Percentiles rank a stretch among this genome's conserved stretches.
Conservation (phyloP, 306 rosid species). For the Phaseolus lunatus region DNA sequence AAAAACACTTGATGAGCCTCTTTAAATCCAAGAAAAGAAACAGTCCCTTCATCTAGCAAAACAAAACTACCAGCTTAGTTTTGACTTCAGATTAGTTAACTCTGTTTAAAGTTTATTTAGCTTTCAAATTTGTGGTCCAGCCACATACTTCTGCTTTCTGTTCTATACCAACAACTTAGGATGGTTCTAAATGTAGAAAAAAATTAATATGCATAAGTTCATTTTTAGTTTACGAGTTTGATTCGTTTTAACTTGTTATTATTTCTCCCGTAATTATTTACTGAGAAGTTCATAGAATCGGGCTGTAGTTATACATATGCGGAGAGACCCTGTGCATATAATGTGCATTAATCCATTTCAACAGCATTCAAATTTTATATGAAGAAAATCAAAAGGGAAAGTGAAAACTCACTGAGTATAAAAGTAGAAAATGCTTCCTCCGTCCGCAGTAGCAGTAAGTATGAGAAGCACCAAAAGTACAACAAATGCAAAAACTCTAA, state of each 20-base stretch:
- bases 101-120: neutral
- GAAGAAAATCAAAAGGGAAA: slow-evolving; percentile 36
- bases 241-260: neutral
- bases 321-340: neutral
- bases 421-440: slow-evolving; percentile 77
- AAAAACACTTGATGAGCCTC: neutral
- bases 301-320: neutral
- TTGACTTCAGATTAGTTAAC: slow-evolving; percentile 5
- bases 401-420: slow-evolving; percentile 78
- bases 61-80: slow-evolving; percentile 4
- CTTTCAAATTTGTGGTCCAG: slow-evolving; percentile 1
- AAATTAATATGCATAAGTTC: neutral
- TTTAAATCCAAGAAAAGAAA: neutral
- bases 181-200: neutral
- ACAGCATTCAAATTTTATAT: slow-evolving; percentile 13
- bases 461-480: slow-evolving; percentile 80
- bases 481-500: slow-evolving; percentile 77
- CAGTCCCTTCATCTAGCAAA: slow-evolving; percentile 23
- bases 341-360: slow-evolving; percentile 20
- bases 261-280: neutral
- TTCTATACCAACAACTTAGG: slow-evolving; percentile 14
- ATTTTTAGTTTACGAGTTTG: neutral
- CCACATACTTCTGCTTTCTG: slow-evolving; percentile 4
- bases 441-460: slow-evolving; percentile 66
- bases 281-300: neutral